Evolutionary conservation across 139 green algal species (phyloP).

Genomic region (Tetraselmis chui): DNA sequence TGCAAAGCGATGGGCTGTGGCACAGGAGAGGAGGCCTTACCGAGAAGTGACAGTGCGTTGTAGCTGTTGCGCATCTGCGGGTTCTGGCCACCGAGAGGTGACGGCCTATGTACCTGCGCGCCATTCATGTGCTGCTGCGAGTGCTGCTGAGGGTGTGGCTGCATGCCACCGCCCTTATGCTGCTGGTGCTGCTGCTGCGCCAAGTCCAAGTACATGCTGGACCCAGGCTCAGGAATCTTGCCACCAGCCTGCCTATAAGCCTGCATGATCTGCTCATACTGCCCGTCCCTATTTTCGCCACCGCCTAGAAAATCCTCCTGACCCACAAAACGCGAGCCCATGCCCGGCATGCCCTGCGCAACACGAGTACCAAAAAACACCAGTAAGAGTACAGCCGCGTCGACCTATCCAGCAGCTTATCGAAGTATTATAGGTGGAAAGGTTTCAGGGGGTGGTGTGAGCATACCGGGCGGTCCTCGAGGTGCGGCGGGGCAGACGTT

Average conservation of each 20-base stretch:
- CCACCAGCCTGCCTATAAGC: constrained; percentile 14
- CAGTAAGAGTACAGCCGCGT: no score
- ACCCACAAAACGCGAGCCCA: constrained; percentile 35
- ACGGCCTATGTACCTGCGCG: neutral
- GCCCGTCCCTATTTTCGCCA: neutral
- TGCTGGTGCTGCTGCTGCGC: constrained; percentile 14
- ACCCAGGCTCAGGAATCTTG: neutral
- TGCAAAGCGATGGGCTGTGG: no score
- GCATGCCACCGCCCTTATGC: neutral
- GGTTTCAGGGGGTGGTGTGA: no score
- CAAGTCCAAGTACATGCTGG: constrained; percentile 48
- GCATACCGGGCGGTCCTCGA: constrained; percentile 54
- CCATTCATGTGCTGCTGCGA: neutral
- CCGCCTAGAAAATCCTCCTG: neutral
- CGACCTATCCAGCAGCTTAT: no score
- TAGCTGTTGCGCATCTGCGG: constrained; percentile 5
- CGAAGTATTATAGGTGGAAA: no score
- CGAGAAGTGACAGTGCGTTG: neutral
- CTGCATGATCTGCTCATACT: constrained; percentile 4
- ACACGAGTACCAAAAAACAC: no score
- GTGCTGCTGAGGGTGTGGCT: constrained; percentile 7
- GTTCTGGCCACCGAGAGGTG: neutral
- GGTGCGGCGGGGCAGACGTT: constrained; percentile 72
- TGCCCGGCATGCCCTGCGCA: constrained; percentile 45
- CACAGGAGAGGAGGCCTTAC: neutral